Evolutionary conservation across 352 stramenopile species (phyloP), one percentile per base, ranked within the genome.

Genomic region (Pythium dissotocum): DNA sequence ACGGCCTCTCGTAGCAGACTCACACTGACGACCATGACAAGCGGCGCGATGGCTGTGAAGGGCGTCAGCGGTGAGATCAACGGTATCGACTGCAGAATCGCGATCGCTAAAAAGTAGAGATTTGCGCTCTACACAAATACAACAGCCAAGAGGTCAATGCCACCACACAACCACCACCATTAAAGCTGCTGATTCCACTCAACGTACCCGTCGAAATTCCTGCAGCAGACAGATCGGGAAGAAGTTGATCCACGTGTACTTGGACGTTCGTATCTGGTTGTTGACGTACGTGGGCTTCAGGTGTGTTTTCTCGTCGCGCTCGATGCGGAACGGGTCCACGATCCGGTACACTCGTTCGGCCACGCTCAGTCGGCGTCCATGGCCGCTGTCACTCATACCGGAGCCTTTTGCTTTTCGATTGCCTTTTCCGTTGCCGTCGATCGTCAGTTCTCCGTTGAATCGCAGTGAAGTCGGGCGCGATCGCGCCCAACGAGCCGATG

Each of bases 61-160:
- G 84, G 82, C 12, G 76, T 90, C 10, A 93, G 65, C 6, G 88
- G 86, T 7, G 84, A 93, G 28, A 94, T 83, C 13, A 84, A 77
- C 52, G 82, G 89, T 21, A 98, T 82, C 0, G 93, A 94, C 85
- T 98, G 97, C 53, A 98, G 80, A 33, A 94, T 76, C 4, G 90
- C 90, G 51, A 98, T 96, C 65, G 91, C 79, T 13, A 98, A 71
- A 75, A 98, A 98, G 76, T 98, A 98, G 65, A 98, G 72, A 69
- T 98, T 98, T 3, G 91, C 93, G 61, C 95, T 91, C 74, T 93
- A 66, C 85, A 30, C 28, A 30, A 30, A 30, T 30, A 30, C 28
- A 30, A 30, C 28, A 30, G 28, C 28, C 28, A 30, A 30, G 28
- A 30, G 28, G 28, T 30, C 28, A 30, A 30, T 30, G 28, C 28